These are phyloP conservation scores for Fusarium sp. DNA, from an alignment of 2,329 filamentous ascomycete species.

Conservation along the genomic window DNA sequence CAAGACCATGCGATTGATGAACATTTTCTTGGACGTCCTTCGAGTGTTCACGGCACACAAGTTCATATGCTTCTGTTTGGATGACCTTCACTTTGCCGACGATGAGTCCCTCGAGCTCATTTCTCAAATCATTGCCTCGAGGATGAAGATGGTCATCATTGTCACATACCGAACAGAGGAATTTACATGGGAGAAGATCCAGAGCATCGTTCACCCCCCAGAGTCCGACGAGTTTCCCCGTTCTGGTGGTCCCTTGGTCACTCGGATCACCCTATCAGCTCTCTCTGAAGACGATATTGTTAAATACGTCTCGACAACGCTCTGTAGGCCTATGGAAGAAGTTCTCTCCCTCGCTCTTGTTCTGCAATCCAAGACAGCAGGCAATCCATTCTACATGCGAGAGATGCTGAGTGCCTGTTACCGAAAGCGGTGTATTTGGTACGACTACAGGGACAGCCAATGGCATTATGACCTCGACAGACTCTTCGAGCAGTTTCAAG, in stretches of 20 bases:
- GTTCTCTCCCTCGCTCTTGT: constrained; percentile 84
- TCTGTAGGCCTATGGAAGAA: constrained; percentile 79
- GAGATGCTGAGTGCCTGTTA: constrained; percentile 92
- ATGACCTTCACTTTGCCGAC: constrained; percentile 92
- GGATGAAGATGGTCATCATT: constrained; percentile 85
- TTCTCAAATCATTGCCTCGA: constrained; percentile 80
- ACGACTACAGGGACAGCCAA: constrained; percentile 83
- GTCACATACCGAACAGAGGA: constrained; percentile 81
- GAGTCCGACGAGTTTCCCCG: constrained; percentile 64
- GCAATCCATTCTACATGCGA: constrained; percentile 91
- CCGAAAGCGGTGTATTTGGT: constrained; percentile 89
- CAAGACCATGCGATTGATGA: constrained; percentile 81
- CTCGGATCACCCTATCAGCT: constrained; percentile 77
- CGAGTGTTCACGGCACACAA: constrained; percentile 85
- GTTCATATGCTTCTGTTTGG: constrained; percentile 88
- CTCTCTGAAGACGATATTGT: constrained; percentile 84
- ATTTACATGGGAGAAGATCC: constrained; percentile 66
- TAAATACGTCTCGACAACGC: constrained; percentile 83
- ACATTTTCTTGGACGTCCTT: constrained; percentile 88
- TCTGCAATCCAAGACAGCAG: constrained; percentile 87
- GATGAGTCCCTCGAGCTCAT: constrained; percentile 88
- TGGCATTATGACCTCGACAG: constrained; percentile 91
- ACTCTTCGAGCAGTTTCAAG: constrained; percentile 86
- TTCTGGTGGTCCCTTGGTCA: constrained; percentile 68
- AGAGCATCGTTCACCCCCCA: constrained; percentile 65